A percentile compares a stretch with the other conserved stretches of the same genome.
Evolutionary conservation across 1,284 basidiomycete genomes (phyloP).

Genomic region (Irpex rosettiformis): DNA sequence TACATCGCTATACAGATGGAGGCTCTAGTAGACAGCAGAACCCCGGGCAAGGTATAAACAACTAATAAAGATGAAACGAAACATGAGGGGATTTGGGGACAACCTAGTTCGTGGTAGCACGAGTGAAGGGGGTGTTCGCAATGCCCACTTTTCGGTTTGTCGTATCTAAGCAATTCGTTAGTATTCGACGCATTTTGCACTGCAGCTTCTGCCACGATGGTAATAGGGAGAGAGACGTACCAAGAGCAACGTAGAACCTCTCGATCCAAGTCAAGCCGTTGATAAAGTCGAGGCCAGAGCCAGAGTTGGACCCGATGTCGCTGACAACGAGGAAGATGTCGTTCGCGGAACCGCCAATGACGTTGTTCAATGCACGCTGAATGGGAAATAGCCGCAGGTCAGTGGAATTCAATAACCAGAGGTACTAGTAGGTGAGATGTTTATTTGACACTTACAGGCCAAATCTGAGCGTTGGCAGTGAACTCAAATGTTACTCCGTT

Average conservation of each 20-base stretch:
- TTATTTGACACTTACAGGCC: constrained; percentile 37
- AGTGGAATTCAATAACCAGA: too few species aligned
- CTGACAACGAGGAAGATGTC: constrained; percentile 12
- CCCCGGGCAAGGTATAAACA: neutral
- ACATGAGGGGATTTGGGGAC: neutral
- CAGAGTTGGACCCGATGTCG: constrained; percentile 12
- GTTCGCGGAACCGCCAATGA: constrained; percentile 8
- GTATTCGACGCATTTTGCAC: neutral
- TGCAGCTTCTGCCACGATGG: too few species aligned
- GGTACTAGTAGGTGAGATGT: neutral
- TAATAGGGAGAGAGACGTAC: constrained; percentile 2
- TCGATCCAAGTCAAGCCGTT: constrained; percentile 16
- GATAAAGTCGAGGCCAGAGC: constrained; percentile 13
- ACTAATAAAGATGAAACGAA: neutral
- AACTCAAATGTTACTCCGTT: constrained; percentile 35
- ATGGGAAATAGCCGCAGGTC: too few species aligned
- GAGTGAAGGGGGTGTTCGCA: constrained; percentile 14
- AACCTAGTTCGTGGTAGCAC: constrained; percentile 10
- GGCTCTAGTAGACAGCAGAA: too few species aligned
- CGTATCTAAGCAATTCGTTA: constrained; percentile 1
- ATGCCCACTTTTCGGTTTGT: constrained; percentile 11
- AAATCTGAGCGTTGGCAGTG: constrained; percentile 55
- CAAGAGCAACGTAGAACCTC: constrained; percentile 13
- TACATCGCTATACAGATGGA: neutral
- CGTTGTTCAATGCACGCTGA: constrained; percentile 9